Evolutionary conservation across 768 basidiomycete genomes (phyloP).

Genomic region (Saitozyma podzolica): DNA sequence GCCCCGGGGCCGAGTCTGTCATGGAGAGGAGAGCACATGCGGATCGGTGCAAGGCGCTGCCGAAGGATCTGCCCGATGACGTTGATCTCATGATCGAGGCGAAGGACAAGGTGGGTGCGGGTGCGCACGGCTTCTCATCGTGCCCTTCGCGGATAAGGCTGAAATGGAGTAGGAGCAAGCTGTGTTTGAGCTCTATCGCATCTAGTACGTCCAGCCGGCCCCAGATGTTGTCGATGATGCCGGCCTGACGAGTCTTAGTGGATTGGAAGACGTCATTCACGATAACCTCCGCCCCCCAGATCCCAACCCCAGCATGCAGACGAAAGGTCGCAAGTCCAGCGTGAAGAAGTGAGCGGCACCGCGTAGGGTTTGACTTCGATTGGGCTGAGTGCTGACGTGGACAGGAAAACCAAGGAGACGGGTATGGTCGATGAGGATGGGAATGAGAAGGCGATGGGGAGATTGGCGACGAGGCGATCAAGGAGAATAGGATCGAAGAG

Average conservation of each 20-base stretch:
- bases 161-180: slow-evolving; percentile 72
- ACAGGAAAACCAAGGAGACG: slow-evolving; percentile 41
- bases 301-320: slow-evolving; percentile 55
- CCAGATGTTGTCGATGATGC: not conserved
- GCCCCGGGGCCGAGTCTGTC: slow-evolving; percentile 75
- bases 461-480: slow-evolving; percentile 35
- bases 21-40: slow-evolving; percentile 88
- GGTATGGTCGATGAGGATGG: slow-evolving; percentile 45
- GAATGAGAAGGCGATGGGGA: slow-evolving; percentile 45
- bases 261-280: slow-evolving; percentile 64
- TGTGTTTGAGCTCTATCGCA: slow-evolving; percentile 77
- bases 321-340: slow-evolving; percentile 56
- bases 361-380: not conserved
- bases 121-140: slow-evolving; percentile 2
- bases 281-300: slow-evolving; percentile 58
- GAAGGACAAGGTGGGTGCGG: slow-evolving; percentile 47
- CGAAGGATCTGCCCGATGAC: slow-evolving; percentile 56
- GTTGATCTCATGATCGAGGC: slow-evolving; percentile 81
- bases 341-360: slow-evolving; percentile 43
- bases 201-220: slow-evolving; percentile 58
- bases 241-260: slow-evolving; percentile 27
- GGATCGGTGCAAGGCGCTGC: slow-evolving; percentile 72
- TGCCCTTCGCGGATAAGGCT: not conserved
- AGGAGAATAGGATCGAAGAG: slow-evolving; percentile 13
- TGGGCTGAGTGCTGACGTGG: not conserved